phyloP scores from a whole-genome alignment of 495 filamentous ascomycete species.

The Arthonia radiata region DNA sequence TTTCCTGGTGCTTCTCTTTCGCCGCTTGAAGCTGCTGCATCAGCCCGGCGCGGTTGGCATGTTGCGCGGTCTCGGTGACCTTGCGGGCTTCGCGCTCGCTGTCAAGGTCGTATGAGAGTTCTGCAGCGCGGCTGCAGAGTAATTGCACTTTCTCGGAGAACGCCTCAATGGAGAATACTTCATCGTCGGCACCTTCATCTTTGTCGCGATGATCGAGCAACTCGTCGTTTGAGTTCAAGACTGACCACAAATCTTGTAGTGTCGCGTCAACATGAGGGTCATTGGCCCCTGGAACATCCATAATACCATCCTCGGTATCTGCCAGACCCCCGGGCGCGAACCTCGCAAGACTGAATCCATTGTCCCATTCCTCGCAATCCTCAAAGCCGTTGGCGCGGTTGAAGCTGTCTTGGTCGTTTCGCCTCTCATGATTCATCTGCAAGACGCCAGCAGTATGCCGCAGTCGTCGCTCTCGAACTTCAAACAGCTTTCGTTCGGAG shows the following conservation, averaged over 20 bases:
- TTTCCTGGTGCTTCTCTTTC: conserved; percentile 3
- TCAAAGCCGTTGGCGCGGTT: conserved; percentile 3
- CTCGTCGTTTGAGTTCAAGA: no score
- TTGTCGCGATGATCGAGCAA: no score
- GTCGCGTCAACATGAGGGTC: no score
- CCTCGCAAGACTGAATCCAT: no score
- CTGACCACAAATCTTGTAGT: no score
- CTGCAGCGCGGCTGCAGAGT: conserved; percentile 35
- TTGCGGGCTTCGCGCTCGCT: conserved; percentile 2
- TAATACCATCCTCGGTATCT: no score
- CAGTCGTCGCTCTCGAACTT: conserved; percentile 46
- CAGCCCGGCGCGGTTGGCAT: no score
- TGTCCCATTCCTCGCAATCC: no score
- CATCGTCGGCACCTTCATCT: conserved; percentile 10
- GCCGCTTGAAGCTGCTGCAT: conserved; percentile 4
- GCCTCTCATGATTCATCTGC: conserved; percentile 57
- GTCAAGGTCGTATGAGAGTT: conserved; percentile 14
- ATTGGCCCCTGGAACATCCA: no score
- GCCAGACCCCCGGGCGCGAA: no score
- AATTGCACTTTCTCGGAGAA: conserved; percentile 58
- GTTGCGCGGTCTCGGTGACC: conserved; percentile 4
- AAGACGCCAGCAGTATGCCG: conserved; percentile 80
- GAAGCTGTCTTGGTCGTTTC: conserved; percentile 17
- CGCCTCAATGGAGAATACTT: conserved; percentile 37
- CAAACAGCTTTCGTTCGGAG: conserved; percentile 45